Evolutionary conservation across 441 rosid genomes (phyloP).

Genomic region (Erysimum pusillum): DNA sequence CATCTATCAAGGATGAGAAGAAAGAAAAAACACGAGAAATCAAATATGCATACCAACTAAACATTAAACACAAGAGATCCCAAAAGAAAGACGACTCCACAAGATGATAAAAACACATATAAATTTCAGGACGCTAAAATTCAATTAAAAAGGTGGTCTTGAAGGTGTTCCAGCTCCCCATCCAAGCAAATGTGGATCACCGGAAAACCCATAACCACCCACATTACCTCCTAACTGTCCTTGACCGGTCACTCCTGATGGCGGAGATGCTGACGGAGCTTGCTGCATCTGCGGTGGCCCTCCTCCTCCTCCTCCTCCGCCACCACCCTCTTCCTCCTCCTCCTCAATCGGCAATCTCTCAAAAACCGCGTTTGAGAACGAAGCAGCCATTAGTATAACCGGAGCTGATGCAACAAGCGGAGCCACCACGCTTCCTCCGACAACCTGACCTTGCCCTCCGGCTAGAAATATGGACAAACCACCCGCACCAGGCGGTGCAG

Average conservation of each 20-base stretch:
- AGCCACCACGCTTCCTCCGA: conserved; percentile 71
- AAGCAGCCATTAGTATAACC: conserved; percentile 69
- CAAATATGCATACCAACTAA: conserved; percentile 41
- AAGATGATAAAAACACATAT: conserved; percentile 42
- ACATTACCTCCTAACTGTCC: conserved; percentile 58
- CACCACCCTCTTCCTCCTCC: conserved; percentile 47
- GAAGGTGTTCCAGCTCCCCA: conserved; percentile 66
- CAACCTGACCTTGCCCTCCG: conserved; percentile 72
- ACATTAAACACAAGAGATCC: conserved; percentile 40
- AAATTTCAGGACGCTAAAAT: conserved; percentile 23
- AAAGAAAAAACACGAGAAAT: conserved; percentile 5
- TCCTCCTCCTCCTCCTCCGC: conserved; percentile 40
- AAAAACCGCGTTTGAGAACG: conserved; percentile 69
- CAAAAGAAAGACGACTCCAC: conserved; percentile 43
- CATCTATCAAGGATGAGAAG: conserved; percentile 23
- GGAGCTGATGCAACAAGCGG: conserved; percentile 64
- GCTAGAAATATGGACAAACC: conserved; percentile 67
- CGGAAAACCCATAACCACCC: conserved; percentile 62
- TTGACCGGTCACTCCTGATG: conserved; percentile 69
- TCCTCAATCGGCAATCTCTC: conserved; percentile 75
- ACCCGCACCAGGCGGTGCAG: conserved; percentile 77
- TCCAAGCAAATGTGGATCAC: conserved; percentile 66
- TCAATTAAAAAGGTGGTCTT: conserved; percentile 64
- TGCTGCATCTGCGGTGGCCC: conserved; percentile 43
- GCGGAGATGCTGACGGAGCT: conserved; percentile 64